These are phyloP conservation scores for Debaryomyces nepalensis DNA, from an alignment of 1,139 yeast species.

Conservation along the genomic window DNA sequence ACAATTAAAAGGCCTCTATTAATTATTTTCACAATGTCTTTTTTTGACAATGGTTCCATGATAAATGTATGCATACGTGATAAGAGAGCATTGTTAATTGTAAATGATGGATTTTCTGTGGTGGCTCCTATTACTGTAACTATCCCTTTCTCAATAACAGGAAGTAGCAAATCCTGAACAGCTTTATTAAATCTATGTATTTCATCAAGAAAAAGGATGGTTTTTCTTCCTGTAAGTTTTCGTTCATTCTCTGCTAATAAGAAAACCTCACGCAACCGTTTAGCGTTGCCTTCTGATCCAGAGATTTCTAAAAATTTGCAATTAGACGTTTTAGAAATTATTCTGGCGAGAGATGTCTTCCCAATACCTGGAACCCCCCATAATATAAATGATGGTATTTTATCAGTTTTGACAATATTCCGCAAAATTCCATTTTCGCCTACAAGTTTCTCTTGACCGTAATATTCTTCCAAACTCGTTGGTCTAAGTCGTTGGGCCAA, in stretches of 20 bases:
- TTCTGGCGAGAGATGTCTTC: constrained; percentile 76
- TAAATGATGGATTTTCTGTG: constrained; percentile 95
- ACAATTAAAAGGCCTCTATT: constrained; percentile 64
- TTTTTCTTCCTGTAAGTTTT: constrained; percentile 66
- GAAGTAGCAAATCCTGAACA: constrained; percentile 85
- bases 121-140: constrained; percentile 88
- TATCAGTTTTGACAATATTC: constrained; percentile 64
- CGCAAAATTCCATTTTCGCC: constrained; percentile 75
- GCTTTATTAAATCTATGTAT: constrained; percentile 89
- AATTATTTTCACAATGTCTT: constrained; percentile 63
- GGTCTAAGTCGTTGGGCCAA: constrained; percentile 90
- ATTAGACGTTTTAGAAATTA: constrained; percentile 58
- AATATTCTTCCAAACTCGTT: constrained; percentile 67
- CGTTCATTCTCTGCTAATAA: constrained; percentile 73
- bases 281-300: constrained; percentile 78
- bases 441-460: constrained; percentile 84
- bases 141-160: constrained; percentile 70
- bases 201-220: constrained; percentile 88
- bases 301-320: constrained; percentile 78
- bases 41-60: constrained; percentile 61
- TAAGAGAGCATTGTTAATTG: constrained; percentile 81
- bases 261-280: constrained; percentile 73
- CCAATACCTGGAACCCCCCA: constrained; percentile 99
- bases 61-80: constrained; percentile 90
- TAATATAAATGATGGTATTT: constrained; percentile 80